Percentiles rank a stretch among this genome's conserved stretches.
Evolutionary conservation across 2,329 filamentous ascomycete genomes (phyloP).

Genomic region (Paecilomyces dactylethromorphus): DNA sequence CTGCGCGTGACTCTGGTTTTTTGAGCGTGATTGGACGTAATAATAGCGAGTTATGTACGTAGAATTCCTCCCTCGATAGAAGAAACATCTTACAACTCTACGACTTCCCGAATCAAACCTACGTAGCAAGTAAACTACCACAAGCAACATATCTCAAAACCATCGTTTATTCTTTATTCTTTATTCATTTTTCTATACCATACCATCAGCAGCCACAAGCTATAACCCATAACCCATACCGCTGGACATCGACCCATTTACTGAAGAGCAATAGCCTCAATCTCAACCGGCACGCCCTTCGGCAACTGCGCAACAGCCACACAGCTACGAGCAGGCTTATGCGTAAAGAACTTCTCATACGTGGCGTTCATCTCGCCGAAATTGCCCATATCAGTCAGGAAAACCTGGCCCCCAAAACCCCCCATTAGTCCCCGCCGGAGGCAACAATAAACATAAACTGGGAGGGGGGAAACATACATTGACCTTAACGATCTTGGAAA

Average conservation of each 20-base stretch:
- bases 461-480: conserved; percentile 39
- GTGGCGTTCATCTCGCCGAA: conserved; percentile 75
- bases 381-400: conserved; percentile 84
- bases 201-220: too few relatives aligned
- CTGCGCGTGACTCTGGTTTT: too few relatives aligned
- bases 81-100: too few relatives aligned
- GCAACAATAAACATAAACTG: conserved; percentile 1
- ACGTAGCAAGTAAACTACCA: too few relatives aligned
- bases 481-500: conserved; percentile 81
- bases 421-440: not conserved
- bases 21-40: too few relatives aligned
- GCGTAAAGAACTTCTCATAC: conserved; percentile 63
- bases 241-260: conserved; percentile 27
- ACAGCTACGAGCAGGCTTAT: conserved; percentile 58
- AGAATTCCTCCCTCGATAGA: too few relatives aligned
- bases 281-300: conserved; percentile 58
- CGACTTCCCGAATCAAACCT: too few relatives aligned
- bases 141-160: too few relatives aligned
- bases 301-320: conserved; percentile 58
- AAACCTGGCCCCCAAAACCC: conserved; percentile 47
- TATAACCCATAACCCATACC: too few relatives aligned
- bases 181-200: too few relatives aligned
- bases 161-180: too few relatives aligned
- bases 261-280: conserved; percentile 57
- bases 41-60: too few relatives aligned